A percentile compares a stretch with the other conserved stretches of the same genome.
phyloP scores from a whole-genome alignment of 306 rosid species.

The Rosa persica region DNA sequence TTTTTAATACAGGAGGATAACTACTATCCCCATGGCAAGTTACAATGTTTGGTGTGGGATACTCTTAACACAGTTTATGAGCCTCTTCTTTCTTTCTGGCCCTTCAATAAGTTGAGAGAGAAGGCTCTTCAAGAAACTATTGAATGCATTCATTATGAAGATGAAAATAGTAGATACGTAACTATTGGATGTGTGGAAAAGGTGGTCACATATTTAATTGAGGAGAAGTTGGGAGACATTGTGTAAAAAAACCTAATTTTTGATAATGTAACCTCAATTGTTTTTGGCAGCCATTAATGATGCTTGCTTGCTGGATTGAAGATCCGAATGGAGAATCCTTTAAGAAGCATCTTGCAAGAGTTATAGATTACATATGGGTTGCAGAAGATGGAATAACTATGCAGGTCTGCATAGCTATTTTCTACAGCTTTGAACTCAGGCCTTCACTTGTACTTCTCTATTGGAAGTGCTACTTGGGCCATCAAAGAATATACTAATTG shows the following conservation, averaged over 20 bases:
- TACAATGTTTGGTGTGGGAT: slow-evolving; percentile 36
- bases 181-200: slow-evolving; percentile 32
- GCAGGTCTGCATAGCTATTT: slow-evolving; percentile 19
- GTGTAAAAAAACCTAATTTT: not conserved
- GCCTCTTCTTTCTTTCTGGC: slow-evolving; percentile 29
- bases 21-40: slow-evolving; percentile 16
- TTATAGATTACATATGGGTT: slow-evolving; percentile 27
- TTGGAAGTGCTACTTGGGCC: not conserved
- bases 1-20: slow-evolving; percentile 22
- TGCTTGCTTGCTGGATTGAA: slow-evolving; percentile 38
- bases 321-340: slow-evolving; percentile 33
- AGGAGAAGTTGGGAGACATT: not conserved
- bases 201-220: slow-evolving; percentile 21
- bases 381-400: slow-evolving; percentile 45
- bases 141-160: slow-evolving; percentile 34
- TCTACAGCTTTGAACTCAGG: not conserved
- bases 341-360: slow-evolving; percentile 36
- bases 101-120: slow-evolving; percentile 30
- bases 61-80: slow-evolving; percentile 21
- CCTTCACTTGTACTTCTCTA: not conserved
- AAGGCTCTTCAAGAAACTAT: slow-evolving; percentile 17
- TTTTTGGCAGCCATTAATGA: slow-evolving; percentile 16
- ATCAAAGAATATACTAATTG: not conserved
- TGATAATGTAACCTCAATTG: not conserved
- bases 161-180: slow-evolving; percentile 26